Percentiles rank a stretch among this genome's conserved stretches.
These are phyloP conservation scores for Santalum album DNA, from an alignment of 164 flowering plant genomes.

Conservation along the genomic window DNA sequence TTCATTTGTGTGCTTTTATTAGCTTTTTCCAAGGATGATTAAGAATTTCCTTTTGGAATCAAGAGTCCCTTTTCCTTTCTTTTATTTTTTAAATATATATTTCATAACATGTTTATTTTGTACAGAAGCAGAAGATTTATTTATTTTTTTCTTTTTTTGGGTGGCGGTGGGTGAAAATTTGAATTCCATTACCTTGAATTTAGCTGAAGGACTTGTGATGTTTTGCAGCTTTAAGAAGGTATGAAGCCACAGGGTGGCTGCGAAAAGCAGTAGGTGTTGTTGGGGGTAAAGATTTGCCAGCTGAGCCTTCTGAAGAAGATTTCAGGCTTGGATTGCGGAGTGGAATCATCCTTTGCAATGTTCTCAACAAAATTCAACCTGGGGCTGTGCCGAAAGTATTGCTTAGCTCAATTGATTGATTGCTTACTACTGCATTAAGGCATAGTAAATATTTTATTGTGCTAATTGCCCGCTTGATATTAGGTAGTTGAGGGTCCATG, in stretches of 20 bases:
- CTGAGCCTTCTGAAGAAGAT: conserved; percentile 3
- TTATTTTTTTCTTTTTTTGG: not conserved
- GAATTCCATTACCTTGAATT: not conserved
- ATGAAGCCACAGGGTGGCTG: conserved; percentile 46
- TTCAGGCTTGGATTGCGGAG: conserved; percentile 2
- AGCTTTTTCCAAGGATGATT: too few relatives aligned
- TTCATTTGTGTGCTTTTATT: too few relatives aligned
- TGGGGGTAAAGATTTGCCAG: conserved; percentile 22
- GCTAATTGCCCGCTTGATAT: not conserved
- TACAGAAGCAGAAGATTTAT: too few relatives aligned
- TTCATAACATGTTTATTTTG: too few relatives aligned
- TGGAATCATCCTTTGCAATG: conserved; percentile 5
- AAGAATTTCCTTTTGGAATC: too few relatives aligned
- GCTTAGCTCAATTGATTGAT: not conserved
- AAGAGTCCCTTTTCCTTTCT: too few relatives aligned
- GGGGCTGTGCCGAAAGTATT: conserved; percentile 4
- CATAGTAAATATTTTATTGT: not conserved
- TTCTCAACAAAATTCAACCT: conserved; percentile 6
- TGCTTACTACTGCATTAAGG: not conserved
- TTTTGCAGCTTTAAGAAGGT: conserved; percentile 34
- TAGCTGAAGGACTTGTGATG: not conserved
- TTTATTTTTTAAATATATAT: too few relatives aligned
- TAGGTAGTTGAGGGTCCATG: conserved; percentile 56
- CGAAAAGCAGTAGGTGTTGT: conserved; percentile 35
- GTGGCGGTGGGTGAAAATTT: not conserved